A percentile compares a stretch with the other conserved stretches of the same genome.
Conservation (phyloP, 2,329 filamentous ascomycete species). For the Talaromyces sp. region DNA sequence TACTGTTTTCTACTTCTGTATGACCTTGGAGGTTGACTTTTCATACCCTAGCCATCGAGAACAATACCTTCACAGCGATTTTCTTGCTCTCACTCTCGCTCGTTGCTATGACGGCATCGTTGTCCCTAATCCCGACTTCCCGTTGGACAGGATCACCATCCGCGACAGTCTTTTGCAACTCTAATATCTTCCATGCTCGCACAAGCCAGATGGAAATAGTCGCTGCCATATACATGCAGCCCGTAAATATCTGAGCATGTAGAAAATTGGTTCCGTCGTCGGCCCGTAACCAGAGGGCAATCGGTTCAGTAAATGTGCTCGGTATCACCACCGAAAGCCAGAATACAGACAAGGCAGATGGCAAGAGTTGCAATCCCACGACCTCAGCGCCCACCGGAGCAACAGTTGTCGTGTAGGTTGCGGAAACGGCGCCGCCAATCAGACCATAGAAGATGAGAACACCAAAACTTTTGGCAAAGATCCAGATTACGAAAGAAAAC, state of each 20-base stretch:
- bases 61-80: neutral
- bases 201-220: conserved; percentile 5
- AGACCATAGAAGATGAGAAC: conserved; percentile 39
- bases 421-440: conserved; percentile 4
- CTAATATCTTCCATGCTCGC: conserved; percentile 2
- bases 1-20: neutral
- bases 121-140: neutral
- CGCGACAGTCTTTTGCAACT: neutral
- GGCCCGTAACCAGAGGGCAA: neutral
- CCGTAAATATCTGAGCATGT: conserved; percentile 1
- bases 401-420: neutral
- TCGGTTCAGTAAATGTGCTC: conserved; percentile 12
- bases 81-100: neutral
- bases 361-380: conserved; percentile 6
- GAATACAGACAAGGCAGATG: conserved; percentile 8
- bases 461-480: conserved; percentile 56
- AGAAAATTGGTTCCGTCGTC: conserved; percentile 3
- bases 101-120: neutral
- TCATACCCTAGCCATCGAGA: neutral
- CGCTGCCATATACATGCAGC: conserved; percentile 9
- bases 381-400: conserved; percentile 7
- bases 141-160: neutral
- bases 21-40: neutral
- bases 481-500: conserved; percentile 61
- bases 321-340: conserved; percentile 10